Evolutionary conservation across 2,329 filamentous ascomycete species (phyloP), one percentile per base, ranked within the genome.

Genomic region (Anthostomella pinea): DNA sequence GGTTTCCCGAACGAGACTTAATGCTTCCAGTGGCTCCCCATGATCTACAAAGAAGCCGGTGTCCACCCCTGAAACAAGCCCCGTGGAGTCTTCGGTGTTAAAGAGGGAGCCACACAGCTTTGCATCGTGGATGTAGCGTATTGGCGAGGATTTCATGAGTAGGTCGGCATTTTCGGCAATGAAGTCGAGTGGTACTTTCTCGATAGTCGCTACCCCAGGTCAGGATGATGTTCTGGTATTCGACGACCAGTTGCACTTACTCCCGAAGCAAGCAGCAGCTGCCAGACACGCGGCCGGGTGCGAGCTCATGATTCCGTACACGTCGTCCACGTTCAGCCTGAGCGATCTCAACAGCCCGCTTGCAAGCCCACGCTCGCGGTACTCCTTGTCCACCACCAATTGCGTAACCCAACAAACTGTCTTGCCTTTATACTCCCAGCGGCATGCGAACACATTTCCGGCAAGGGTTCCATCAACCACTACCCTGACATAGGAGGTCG

Each of bases 361-460:
- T 26, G 62, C 63, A 38, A 69, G 54, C 17, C 60, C 54, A 45
- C 52, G 60, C 39, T 60, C 53, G 32, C 65, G 59, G 42, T 59
- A 64, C 21, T 57, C 46, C 16, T 28, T 45, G 38, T 59, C 41
- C 11, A 68, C 60, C 13, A 67, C 63, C 27, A 69, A 50, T 46
- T 68, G 63, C 36, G 65, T 66, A 37, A 68, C 47, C 63, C 63
- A 68, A 45, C 60, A 67, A 14, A 67, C 43, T 33, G 28, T 49
- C 39, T 46, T 57, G 28, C 46, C 49, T 32, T 57, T 36, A 39
- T 48, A 46, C 16, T 37, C 41, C 63, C 60, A 67, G 33, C 59
- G 56, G 33, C 59, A 63, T 21, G 56, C 56, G 32, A 66, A 62
- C 24, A 53, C 59, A 41, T 65, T 52, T 16, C 61, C 61, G 41